These are phyloP conservation scores for Colletotrichum acutatum DNA, from an alignment of 2,329 filamentous ascomycete genomes.

Conservation along the genomic window DNA sequence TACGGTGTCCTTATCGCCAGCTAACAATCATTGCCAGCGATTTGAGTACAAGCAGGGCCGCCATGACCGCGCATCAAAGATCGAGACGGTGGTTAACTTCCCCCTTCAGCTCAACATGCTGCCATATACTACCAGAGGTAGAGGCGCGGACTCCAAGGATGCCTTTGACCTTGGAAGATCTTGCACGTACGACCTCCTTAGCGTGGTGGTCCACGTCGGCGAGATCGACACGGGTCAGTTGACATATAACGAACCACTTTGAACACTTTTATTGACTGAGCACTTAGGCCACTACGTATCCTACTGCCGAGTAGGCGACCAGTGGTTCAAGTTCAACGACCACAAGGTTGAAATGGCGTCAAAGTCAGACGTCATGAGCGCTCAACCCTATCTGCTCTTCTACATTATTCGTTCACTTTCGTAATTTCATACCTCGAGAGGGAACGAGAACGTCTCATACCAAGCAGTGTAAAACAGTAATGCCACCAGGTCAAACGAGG, in stretches of 20 bases:
- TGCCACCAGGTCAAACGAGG: not conserved
- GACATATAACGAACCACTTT: slow-evolving; percentile 47
- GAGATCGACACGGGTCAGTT: slow-evolving; percentile 95
- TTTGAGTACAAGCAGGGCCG: slow-evolving; percentile 79
- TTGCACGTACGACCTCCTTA: slow-evolving; percentile 87
- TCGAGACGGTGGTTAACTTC: slow-evolving; percentile 87
- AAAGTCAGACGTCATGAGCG: slow-evolving; percentile 85
- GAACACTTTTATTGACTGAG: slow-evolving; percentile 49
- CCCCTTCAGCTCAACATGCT: slow-evolving; percentile 89
- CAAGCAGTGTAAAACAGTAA: not conserved
- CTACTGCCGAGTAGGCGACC: slow-evolving; percentile 39
- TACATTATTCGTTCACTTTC: slow-evolving; percentile 77
- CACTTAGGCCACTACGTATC: slow-evolving; percentile 64
- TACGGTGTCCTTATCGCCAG: not conserved
- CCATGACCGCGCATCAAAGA: slow-evolving; percentile 80
- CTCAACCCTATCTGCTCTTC: slow-evolving; percentile 91
- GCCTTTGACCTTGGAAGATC: slow-evolving; percentile 68
- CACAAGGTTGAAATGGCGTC: slow-evolving; percentile 88
- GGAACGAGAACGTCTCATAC: not conserved
- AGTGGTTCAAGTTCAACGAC: slow-evolving; percentile 98
- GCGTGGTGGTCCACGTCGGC: slow-evolving; percentile 92
- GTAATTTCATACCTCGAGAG: slow-evolving; percentile 40
- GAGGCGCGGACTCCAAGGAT: slow-evolving; percentile 60
- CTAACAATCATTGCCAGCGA: slow-evolving; percentile 50
- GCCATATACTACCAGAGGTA: slow-evolving; percentile 82